Percentiles rank a stretch among this genome's conserved stretches.
These are phyloP conservation scores for Hymenoscyphus scutula DNA, from an alignment of 2,329 filamentous ascomycete species.

Conservation along the genomic window DNA sequence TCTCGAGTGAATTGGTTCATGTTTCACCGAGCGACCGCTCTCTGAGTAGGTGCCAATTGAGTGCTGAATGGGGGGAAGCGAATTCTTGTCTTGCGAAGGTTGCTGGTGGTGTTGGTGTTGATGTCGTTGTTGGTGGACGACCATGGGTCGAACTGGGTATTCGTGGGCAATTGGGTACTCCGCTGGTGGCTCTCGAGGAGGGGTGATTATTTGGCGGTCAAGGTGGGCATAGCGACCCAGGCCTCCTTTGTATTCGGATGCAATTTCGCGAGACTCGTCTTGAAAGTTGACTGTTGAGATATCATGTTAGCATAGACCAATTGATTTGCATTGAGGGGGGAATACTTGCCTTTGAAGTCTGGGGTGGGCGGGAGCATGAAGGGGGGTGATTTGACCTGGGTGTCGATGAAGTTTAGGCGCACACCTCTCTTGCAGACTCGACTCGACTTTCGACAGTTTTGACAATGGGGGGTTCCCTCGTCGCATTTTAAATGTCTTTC, in stretches of 20 bases:
- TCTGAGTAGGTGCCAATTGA: slow-evolving; percentile 28
- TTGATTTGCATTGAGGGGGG: not conserved
- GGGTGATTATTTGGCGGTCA: slow-evolving; percentile 38
- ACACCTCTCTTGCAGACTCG: slow-evolving; percentile 82
- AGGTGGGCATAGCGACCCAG: slow-evolving; percentile 66
- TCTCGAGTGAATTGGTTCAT: slow-evolving; percentile 30
- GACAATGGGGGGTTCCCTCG: slow-evolving; percentile 59
- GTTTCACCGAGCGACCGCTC: slow-evolving; percentile 25
- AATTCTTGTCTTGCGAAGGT: slow-evolving; percentile 23
- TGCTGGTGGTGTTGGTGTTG: slow-evolving; percentile 5
- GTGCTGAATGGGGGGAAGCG: slow-evolving; percentile 33
- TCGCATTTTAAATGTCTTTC: slow-evolving; percentile 91
- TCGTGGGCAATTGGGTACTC: slow-evolving; percentile 33
- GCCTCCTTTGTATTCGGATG: slow-evolving; percentile 84
- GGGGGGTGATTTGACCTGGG: slow-evolving; percentile 65
- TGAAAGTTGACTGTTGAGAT: slow-evolving; percentile 64
- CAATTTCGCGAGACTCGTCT: slow-evolving; percentile 87
- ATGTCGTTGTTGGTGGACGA: slow-evolving; percentile 13
- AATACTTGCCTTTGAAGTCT: slow-evolving; percentile 59
- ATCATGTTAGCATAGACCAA: slow-evolving; percentile 16
- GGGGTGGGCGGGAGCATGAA: slow-evolving; percentile 57
- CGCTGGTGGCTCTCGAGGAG: slow-evolving; percentile 29
- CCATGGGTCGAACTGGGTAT: slow-evolving; percentile 27
- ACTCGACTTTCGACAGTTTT: slow-evolving; percentile 87
- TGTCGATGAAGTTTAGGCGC: slow-evolving; percentile 88